phyloP scores from a whole-genome alignment of 2,329 filamentous ascomycete species.

The Aspergillus bombycis region DNA sequence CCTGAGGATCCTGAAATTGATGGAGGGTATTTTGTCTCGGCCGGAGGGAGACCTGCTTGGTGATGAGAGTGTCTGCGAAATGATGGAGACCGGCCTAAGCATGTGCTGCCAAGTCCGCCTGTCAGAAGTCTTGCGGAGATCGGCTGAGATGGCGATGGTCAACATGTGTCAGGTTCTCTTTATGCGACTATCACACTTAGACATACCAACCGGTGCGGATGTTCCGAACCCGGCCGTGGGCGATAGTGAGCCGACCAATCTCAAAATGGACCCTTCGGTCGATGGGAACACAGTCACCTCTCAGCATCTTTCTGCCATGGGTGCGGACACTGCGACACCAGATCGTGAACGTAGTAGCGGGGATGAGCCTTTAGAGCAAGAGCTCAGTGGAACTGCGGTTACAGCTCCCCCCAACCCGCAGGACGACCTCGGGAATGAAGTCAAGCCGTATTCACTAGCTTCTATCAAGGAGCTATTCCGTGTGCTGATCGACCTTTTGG shows the following conservation, averaged over 20 bases:
- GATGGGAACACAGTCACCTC: slow-evolving; percentile 66
- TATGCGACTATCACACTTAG: slow-evolving; percentile 83
- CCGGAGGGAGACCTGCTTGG: slow-evolving; percentile 91
- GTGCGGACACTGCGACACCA: slow-evolving; percentile 39
- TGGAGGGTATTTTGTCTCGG: slow-evolving; percentile 97
- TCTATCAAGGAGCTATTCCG: slow-evolving; percentile 94
- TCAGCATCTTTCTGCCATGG: slow-evolving; percentile 49
- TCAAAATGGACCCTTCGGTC: slow-evolving; percentile 82
- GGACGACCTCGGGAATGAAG: slow-evolving; percentile 55
- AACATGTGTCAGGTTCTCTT: slow-evolving; percentile 99
- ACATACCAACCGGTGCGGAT: slow-evolving; percentile 71
- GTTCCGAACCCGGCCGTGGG: slow-evolving; percentile 62
- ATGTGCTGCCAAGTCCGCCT: slow-evolving; percentile 95
- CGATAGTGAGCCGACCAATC: slow-evolving; percentile 69
- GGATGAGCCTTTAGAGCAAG: slow-evolving; percentile 38
- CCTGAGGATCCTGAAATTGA: slow-evolving; percentile 89
- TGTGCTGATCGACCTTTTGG: slow-evolving; percentile 88
- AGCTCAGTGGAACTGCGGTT: slow-evolving; percentile 35
- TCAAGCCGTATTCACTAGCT: slow-evolving; percentile 88
- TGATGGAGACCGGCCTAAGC: slow-evolving; percentile 97
- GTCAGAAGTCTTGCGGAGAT: slow-evolving; percentile 85
- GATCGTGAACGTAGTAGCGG: slow-evolving; percentile 37
- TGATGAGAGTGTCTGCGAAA: slow-evolving; percentile 97
- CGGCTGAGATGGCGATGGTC: slow-evolving; percentile 95
- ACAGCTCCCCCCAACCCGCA: slow-evolving; percentile 41